Base-by-base conservation (phyloP, 2,329 filamentous ascomycete species). In the Bisporella sp. region DNA sequence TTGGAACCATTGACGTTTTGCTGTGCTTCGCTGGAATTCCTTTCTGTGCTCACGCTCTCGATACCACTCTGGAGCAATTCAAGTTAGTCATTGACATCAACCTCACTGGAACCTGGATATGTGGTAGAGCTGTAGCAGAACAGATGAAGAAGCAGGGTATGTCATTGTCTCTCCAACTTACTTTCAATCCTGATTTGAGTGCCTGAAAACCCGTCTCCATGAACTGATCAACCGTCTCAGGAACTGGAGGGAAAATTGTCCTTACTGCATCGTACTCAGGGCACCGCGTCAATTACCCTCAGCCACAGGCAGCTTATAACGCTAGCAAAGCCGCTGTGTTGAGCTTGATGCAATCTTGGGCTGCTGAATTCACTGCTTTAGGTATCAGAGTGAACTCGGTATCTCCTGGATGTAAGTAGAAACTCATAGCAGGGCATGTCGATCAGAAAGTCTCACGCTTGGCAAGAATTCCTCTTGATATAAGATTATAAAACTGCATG, bases 301-400 rank as follows among this genome's bases (percentile, higher is more conserved):
- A 89, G 61, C 84, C 85, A 0, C 86, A 90, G 61, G 73, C 72
- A 0, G 78, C 81, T 0, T 90, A 91, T 62, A 90, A 91, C 57
- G 80, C 81, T 1, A 81, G 76, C 55, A 91, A 91, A 65, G 79
- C 83, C 0, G 84, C 78, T 0, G 66, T 90, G 1, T 58, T 85
- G 31, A 76, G 79, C 46, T 64, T 89, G 57, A 82, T 79, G 46
- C 79, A 75, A 55, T 82, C 74, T 35, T 67, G 90, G 12, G 86
- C 85, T 0, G 84, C 82, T 0, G 87, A 91, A 66, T 90, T 85
- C 86, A 82, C 82, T 1, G 68, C 71, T 1, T 76, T 84, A 62
- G 86, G 87, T 0, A 87, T 91, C 53, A 69, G 83, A 3, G 81
- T 86, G 5, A 90, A 91, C 58, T 79, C 73, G 13, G 73, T 91